Conservation (phyloP, 2,329 filamentous ascomycete species). For the Xylaria polymorpha region DNA sequence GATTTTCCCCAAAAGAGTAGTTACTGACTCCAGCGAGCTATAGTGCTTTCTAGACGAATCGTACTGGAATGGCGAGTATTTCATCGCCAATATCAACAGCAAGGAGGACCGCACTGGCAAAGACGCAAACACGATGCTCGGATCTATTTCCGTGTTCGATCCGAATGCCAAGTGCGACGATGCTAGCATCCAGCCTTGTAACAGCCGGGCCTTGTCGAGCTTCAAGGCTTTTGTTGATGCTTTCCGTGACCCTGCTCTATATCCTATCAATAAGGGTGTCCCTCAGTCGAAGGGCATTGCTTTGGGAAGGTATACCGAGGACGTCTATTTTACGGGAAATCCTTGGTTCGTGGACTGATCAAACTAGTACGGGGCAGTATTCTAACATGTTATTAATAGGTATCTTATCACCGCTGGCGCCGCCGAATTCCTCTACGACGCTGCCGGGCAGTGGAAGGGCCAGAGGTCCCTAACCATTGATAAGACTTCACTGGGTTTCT, state of each 20-base stretch:
- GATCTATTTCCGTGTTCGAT: conserved; percentile 62
- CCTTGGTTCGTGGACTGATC: conserved; percentile 57
- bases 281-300: conserved; percentile 57
- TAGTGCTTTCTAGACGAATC: conserved; percentile 63
- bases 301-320: conserved; percentile 61
- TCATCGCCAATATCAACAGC: conserved; percentile 63
- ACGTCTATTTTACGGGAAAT: conserved; percentile 67
- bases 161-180: conserved; percentile 62
- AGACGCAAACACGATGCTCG: conserved; percentile 66
- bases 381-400: conserved; percentile 33
- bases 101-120: conserved; percentile 63
- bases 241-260: conserved; percentile 61
- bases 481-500: conserved; percentile 65
- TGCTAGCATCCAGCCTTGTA: conserved; percentile 68
- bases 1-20: too few relatives aligned
- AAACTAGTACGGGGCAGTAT: not conserved
- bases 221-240: conserved; percentile 67
- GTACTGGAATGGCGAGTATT: conserved; percentile 69
- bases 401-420: conserved; percentile 66
- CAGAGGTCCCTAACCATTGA: conserved; percentile 61
- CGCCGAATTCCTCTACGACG: conserved; percentile 69
- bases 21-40: too few relatives aligned
- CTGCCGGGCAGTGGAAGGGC: conserved; percentile 64
- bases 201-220: conserved; percentile 61
- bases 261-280: conserved; percentile 63